These are phyloP conservation scores for Eucalyptus erythrocorys DNA, from an alignment of 345 rosid species.

Conservation along the genomic window DNA sequence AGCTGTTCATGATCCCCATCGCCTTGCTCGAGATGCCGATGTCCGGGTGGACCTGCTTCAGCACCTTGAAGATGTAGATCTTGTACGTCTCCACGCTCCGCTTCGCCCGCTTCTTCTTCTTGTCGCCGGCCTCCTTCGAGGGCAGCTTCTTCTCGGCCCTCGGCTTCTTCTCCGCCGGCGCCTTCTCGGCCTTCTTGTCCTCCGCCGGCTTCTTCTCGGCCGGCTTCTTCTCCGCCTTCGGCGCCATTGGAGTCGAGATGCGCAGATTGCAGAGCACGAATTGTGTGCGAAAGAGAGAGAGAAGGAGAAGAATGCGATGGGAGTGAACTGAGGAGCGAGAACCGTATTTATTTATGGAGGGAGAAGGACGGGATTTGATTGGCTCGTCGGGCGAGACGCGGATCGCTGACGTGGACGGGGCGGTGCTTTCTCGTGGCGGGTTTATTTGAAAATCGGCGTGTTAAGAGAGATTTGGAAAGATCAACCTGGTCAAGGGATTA, in stretches of 20 bases:
- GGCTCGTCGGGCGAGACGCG: background rate
- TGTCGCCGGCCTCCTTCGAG: slow-evolving; percentile 4
- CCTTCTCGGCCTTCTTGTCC: slow-evolving; percentile 1
- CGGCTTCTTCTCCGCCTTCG: background rate
- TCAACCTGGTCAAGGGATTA: background rate
- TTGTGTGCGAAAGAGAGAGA: background rate
- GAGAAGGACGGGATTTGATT: background rate
- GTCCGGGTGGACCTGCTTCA: slow-evolving; percentile 27
- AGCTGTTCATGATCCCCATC: slow-evolving; percentile 3
- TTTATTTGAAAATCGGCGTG: background rate
- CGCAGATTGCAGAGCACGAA: background rate
- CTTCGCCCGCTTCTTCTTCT: slow-evolving; percentile 19
- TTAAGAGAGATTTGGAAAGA: background rate
- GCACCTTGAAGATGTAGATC: slow-evolving; percentile 30
- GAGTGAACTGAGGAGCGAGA: background rate
- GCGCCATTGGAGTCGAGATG: slow-evolving; percentile 3
- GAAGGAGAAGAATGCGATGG: background rate
- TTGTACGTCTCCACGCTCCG: slow-evolving; percentile 24
- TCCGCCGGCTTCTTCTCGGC: slow-evolving; percentile 3
- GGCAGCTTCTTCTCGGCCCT: slow-evolving; percentile 20
- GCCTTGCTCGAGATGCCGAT: slow-evolving; percentile 26
- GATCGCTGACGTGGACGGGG: slow-evolving; percentile 13
- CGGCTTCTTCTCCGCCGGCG: slow-evolving; percentile 3
- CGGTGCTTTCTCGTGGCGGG: background rate
- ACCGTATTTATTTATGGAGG: background rate